Conservation (phyloP, 371 early-diverging fungal species). For the Rhizopus sp. region DNA sequence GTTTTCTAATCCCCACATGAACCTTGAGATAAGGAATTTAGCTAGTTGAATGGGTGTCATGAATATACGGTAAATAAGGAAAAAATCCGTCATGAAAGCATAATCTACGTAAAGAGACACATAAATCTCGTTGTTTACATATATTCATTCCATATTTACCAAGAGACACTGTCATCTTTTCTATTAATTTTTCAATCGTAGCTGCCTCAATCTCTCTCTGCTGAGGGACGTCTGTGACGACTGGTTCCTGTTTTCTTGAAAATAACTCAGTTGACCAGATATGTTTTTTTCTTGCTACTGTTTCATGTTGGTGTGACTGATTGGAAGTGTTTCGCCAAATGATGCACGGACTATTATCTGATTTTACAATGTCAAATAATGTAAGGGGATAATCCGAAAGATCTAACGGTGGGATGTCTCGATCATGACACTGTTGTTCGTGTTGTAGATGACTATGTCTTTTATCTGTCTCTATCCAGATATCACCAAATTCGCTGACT, state of each 20-base stretch:
- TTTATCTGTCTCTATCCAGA: conserved; percentile 24
- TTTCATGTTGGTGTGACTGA: conserved; percentile 6
- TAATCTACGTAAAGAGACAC: conserved; percentile 49
- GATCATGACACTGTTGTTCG: background rate
- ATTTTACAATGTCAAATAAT: conserved; percentile 54
- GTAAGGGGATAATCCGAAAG: conserved; percentile 49
- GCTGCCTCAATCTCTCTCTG: conserved; percentile 55
- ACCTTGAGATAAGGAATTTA: conserved; percentile 60
- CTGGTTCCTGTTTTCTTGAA: conserved; percentile 4
- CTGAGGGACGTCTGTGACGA: background rate
- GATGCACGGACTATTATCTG: conserved; percentile 53
- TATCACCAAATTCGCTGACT: conserved; percentile 46
- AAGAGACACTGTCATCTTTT: conserved; percentile 64
- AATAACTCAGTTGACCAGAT: conserved; percentile 6
- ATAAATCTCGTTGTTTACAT: conserved; percentile 1
- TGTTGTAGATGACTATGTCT: conserved; percentile 17
- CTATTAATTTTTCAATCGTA: conserved; percentile 63
- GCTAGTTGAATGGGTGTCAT: conserved; percentile 60
- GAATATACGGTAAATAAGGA: conserved; percentile 68
- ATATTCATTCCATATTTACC: conserved; percentile 29
- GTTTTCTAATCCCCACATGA: conserved; percentile 60
- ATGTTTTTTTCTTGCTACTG: background rate
- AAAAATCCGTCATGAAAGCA: conserved; percentile 71
- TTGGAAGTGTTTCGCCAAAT: conserved; percentile 21
- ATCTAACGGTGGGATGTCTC: conserved; percentile 32